These are phyloP conservation scores for Apiotrichum domesticum DNA, from an alignment of 1,284 basidiomycete species.

Conservation along the genomic window DNA sequence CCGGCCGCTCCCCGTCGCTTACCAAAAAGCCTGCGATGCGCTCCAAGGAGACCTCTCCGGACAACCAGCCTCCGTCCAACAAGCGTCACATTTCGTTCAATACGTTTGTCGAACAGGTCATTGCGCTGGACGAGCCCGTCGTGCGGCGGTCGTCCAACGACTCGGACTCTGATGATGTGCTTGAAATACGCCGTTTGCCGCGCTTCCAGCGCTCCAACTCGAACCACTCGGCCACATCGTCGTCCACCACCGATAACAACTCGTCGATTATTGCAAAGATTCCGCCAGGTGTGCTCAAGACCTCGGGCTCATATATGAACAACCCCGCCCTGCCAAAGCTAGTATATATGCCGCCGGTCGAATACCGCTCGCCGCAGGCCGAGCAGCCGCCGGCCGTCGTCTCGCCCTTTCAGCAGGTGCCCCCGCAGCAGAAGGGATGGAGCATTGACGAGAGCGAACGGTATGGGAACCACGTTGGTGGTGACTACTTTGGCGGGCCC, in stretches of 20 bases:
- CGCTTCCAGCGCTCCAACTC: conserved; percentile 24
- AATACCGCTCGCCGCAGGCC: conserved; percentile 35
- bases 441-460: conserved; percentile 40
- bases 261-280: conserved; percentile 85
- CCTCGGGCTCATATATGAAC: conserved; percentile 41
- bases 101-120: conserved; percentile 95
- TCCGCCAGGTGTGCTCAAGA: conserved; percentile 88
- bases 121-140: conserved; percentile 64
- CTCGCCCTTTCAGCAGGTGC: conserved; percentile 32
- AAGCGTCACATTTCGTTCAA: conserved; percentile 94
- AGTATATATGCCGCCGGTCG: conserved; percentile 63
- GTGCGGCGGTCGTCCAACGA: conserved; percentile 34
- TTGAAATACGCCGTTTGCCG: conserved; percentile 55
- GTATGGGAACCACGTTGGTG: conserved; percentile 50
- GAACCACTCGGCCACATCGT: conserved; percentile 17
- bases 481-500: conserved; percentile 60
- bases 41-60: conserved; percentile 11
- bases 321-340: conserved; percentile 51
- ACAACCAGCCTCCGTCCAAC: conserved; percentile 12
- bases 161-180: conserved; percentile 52
- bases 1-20: neutral
- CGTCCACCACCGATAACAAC: conserved; percentile 24
- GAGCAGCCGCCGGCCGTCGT: conserved; percentile 6
- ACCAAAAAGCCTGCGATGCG: neutral
- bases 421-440: conserved; percentile 34